phyloP scores from a whole-genome alignment of 192 early-diverging fungal genomes.

The Ambispora gerdemannii region DNA sequence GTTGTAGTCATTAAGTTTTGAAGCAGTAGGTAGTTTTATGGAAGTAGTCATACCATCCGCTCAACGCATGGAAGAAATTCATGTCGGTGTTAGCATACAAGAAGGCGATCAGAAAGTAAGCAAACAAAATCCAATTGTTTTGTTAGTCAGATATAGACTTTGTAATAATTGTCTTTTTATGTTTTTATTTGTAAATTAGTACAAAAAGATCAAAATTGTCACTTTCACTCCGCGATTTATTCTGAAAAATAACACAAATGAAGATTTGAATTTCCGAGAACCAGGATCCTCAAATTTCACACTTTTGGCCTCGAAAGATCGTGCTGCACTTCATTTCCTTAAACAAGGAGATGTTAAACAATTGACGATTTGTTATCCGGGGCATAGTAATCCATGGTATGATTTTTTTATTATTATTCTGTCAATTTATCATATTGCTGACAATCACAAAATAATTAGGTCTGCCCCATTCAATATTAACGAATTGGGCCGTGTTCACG shows the following conservation, averaged over 20 bases:
- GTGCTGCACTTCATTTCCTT: constrained; percentile 67
- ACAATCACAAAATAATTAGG: constrained; percentile 35
- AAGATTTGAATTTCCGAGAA: constrained; percentile 74
- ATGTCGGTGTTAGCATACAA: constrained; percentile 80
- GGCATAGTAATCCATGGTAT: constrained; percentile 69
- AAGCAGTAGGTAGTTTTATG: constrained; percentile 85
- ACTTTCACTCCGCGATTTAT: constrained; percentile 90
- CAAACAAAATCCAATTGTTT: background rate
- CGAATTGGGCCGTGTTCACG: constrained; percentile 78
- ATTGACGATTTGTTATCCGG: constrained; percentile 64
- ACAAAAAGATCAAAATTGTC: constrained; percentile 81
- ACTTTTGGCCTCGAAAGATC: constrained; percentile 47
- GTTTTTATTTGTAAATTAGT: constrained; percentile 29
- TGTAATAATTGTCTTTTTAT: background rate
- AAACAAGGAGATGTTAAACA: constrained; percentile 60
- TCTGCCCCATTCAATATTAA: constrained; percentile 83
- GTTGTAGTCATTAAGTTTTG: constrained; percentile 82
- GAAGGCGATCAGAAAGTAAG: constrained; percentile 83
- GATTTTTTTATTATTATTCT: background rate
- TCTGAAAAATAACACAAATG: constrained; percentile 74
- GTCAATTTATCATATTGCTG: background rate
- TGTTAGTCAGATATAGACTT: too few relatives aligned
- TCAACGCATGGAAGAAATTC: constrained; percentile 54
- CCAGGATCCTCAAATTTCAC: constrained; percentile 53
- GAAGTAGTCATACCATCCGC: constrained; percentile 68